Conservation (phyloP, 805 yeast genomes). For the Pichia eremophila region DNA sequence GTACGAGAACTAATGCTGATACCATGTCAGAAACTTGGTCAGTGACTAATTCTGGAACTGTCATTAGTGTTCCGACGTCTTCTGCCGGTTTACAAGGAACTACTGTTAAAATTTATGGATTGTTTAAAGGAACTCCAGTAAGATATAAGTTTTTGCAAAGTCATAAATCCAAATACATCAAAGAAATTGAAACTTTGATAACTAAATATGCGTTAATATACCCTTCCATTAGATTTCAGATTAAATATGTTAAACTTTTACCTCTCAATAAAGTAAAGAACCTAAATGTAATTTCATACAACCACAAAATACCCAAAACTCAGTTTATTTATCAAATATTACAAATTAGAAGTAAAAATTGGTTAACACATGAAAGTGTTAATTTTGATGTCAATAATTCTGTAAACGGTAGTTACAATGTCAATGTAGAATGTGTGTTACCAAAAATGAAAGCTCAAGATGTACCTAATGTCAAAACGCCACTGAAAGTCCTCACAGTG, state of each 20-base stretch:
- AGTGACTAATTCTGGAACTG: constrained; percentile 23
- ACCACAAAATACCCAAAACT: constrained; percentile 5
- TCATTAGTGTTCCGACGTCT: constrained; percentile 10
- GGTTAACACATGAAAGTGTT: constrained; percentile 13
- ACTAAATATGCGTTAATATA: constrained; percentile 26
- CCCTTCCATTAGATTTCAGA: constrained; percentile 24
- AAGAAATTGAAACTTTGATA: constrained; percentile 18
- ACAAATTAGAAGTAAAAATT: constrained; percentile 11
- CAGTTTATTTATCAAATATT: constrained; percentile 11
- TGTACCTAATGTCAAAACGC: constrained; percentile 17
- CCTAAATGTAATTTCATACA: constrained; percentile 8
- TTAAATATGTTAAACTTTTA: constrained; percentile 15
- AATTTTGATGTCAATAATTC: not conserved
- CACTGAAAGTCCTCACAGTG: constrained; percentile 24
- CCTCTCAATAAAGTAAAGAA: constrained; percentile 10
- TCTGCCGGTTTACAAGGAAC: constrained; percentile 30
- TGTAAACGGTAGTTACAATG: not conserved
- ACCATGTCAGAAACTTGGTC: constrained; percentile 28
- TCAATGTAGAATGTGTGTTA: constrained; percentile 16
- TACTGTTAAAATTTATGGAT: constrained; percentile 22
- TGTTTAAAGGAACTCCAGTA: constrained; percentile 27
- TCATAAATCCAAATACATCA: constrained; percentile 19
- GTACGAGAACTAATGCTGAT: constrained; percentile 25
- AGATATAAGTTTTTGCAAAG: constrained; percentile 24
- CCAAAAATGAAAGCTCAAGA: constrained; percentile 28